Conservation (phyloP, 805 yeast species). For the Wickerhamomyces queroliae region DNA sequence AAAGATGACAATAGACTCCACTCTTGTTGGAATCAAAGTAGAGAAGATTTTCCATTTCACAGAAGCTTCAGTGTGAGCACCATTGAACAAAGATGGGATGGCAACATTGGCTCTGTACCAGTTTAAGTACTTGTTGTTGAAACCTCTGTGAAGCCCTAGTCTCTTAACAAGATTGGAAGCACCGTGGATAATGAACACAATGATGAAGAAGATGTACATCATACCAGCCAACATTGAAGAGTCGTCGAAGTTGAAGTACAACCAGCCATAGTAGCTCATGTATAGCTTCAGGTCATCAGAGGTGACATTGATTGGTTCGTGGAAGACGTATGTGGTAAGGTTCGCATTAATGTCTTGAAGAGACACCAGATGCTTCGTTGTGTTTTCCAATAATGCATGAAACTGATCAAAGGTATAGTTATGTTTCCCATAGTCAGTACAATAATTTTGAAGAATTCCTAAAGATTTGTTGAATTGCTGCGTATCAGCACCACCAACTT, state of each 20-base stretch:
- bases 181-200: conserved; percentile 30
- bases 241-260: conserved; percentile 15
- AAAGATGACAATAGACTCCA: conserved; percentile 26
- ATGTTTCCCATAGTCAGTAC: not conserved
- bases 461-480: too few relatives aligned
- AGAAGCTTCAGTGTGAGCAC: conserved; percentile 9
- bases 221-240: conserved; percentile 22
- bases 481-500: conserved; percentile 7
- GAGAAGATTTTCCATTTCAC: conserved; percentile 3
- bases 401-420: conserved; percentile 16
- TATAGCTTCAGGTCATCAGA: not conserved
- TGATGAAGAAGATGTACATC: conserved; percentile 32
- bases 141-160: conserved; percentile 12
- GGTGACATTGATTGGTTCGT: conserved; percentile 8
- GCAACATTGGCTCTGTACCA: conserved; percentile 15
- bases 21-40: conserved; percentile 17
- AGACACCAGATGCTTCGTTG: conserved; percentile 23
- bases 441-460: conserved; percentile 4
- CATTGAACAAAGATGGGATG: conserved; percentile 16
- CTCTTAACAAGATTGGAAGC: conserved; percentile 23
- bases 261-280: conserved; percentile 2
- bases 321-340: conserved; percentile 3
- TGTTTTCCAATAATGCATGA: conserved; percentile 24
- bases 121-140: conserved; percentile 10
- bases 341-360: conserved; percentile 7